Conservation (phyloP, 345 rosid genomes). For the Acer yangbiense region DNA sequence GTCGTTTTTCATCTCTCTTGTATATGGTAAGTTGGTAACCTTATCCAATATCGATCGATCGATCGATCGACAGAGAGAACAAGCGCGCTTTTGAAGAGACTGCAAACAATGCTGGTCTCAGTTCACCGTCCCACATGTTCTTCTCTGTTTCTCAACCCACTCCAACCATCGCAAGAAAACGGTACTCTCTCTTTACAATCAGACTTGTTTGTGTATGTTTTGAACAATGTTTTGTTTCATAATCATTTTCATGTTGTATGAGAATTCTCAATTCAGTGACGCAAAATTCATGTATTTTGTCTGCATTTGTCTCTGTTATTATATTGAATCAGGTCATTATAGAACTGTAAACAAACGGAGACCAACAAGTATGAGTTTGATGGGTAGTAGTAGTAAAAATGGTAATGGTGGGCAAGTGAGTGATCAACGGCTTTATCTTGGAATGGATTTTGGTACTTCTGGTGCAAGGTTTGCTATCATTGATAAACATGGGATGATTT, state of each 20-base stretch:
- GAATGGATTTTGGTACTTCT: constrained; percentile 96
- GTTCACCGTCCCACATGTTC: background rate
- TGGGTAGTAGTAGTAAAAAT: constrained; percentile 25
- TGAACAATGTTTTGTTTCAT: too few relatives aligned
- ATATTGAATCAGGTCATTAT: constrained; percentile 35
- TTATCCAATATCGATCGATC: background rate
- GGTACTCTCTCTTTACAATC: background rate
- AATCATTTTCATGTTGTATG: background rate
- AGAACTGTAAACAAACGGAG: constrained; percentile 13
- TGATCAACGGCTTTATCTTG: constrained; percentile 60
- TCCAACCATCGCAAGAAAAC: background rate
- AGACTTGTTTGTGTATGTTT: too few relatives aligned
- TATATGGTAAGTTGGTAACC: too few relatives aligned
- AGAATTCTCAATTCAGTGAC: background rate
- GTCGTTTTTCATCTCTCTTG: too few relatives aligned
- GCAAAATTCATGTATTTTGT: background rate
- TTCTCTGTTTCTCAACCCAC: background rate
- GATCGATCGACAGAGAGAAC: background rate
- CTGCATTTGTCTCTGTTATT: background rate
- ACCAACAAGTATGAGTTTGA: constrained; percentile 35
- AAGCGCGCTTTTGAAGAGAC: background rate
- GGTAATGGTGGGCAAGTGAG: constrained; percentile 21
- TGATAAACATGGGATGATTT: constrained; percentile 60
- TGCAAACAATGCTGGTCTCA: background rate
- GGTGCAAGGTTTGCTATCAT: constrained; percentile 84